A percentile compares a stretch with the other conserved stretches of the same genome.
These are phyloP conservation scores for Geotrichum histeridarum DNA, from an alignment of 1,139 yeast genomes.

Conservation along the genomic window DNA sequence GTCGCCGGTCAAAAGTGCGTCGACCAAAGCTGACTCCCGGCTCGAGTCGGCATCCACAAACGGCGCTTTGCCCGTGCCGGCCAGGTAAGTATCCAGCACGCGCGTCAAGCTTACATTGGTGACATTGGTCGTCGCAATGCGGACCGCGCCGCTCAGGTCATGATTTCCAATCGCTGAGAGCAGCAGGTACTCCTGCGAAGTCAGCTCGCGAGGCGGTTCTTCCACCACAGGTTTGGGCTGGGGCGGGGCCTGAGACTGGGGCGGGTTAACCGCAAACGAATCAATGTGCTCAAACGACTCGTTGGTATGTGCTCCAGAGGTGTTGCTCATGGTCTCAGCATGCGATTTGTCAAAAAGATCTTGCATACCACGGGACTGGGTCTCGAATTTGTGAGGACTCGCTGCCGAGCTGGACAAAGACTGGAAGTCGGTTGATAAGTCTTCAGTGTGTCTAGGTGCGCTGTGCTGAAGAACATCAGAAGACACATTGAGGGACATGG, in stretches of 20 bases:
- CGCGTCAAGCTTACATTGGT: slow-evolving; percentile 12
- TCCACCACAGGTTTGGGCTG: background rate
- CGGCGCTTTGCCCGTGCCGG: slow-evolving; percentile 3
- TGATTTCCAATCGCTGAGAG: slow-evolving; percentile 8
- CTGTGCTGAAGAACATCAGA: background rate
- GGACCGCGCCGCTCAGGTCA: slow-evolving; percentile 17
- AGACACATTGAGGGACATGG: background rate
- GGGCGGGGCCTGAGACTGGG: background rate
- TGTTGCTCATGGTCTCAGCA: background rate
- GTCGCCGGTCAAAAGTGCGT: slow-evolving; percentile 13
- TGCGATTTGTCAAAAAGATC: background rate
- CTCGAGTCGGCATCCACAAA: background rate
- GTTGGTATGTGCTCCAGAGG: background rate
- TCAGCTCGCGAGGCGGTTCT: slow-evolving; percentile 6
- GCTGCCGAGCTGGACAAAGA: no score
- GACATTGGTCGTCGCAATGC: slow-evolving; percentile 14
- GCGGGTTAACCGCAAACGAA: background rate
- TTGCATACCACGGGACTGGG: background rate
- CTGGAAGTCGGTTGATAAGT: no score
- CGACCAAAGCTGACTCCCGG: slow-evolving; percentile 7
- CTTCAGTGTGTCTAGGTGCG: no score
- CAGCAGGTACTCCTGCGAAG: slow-evolving; percentile 10
- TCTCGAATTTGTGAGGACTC: background rate
- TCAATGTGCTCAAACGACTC: background rate
- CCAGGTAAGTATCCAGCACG: slow-evolving; percentile 11